Evolutionary conservation across 306 rosid genomes (phyloP).

Genomic region (Dalbergia oliveri): DNA sequence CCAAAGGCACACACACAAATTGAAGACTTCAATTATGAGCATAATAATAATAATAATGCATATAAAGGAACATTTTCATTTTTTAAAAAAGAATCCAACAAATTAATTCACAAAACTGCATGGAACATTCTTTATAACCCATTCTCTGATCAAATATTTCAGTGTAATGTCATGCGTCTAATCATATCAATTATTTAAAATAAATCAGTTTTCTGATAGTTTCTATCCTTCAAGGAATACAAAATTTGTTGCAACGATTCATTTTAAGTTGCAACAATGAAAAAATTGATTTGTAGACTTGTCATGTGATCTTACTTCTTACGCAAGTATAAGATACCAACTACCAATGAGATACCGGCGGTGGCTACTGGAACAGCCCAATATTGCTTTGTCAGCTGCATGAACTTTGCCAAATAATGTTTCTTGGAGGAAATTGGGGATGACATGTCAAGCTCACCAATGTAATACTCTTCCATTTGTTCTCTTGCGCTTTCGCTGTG

Average conservation of each 20-base stretch:
- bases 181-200: not conserved
- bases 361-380: slow-evolving; percentile 68
- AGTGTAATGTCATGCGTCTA: slow-evolving; percentile 12
- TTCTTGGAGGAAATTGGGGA: slow-evolving; percentile 48
- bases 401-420: slow-evolving; percentile 50
- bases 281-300: slow-evolving; percentile 32
- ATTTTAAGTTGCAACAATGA: slow-evolving; percentile 14
- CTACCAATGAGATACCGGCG: slow-evolving; percentile 65
- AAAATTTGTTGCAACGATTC: slow-evolving; percentile 53
- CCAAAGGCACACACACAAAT: not conserved
- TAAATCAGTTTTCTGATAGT: slow-evolving; percentile 4
- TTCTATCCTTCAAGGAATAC: slow-evolving; percentile 40
- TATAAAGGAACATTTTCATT: not conserved
- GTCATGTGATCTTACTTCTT: slow-evolving; percentile 56
- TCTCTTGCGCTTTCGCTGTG: slow-evolving; percentile 82
- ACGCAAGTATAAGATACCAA: slow-evolving; percentile 64
- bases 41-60: not conserved
- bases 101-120: not conserved
- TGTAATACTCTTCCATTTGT: slow-evolving; percentile 68
- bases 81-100: not conserved
- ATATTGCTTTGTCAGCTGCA: slow-evolving; percentile 62
- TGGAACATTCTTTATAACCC: not conserved
- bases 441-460: slow-evolving; percentile 80
- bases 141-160: slow-evolving; percentile 43
- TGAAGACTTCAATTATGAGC: not conserved